A percentile compares a stretch with the other conserved stretches of the same genome.
Evolutionary conservation across 1,284 basidiomycete species (phyloP).

Genomic region (Malassezia pachydermatis): DNA sequence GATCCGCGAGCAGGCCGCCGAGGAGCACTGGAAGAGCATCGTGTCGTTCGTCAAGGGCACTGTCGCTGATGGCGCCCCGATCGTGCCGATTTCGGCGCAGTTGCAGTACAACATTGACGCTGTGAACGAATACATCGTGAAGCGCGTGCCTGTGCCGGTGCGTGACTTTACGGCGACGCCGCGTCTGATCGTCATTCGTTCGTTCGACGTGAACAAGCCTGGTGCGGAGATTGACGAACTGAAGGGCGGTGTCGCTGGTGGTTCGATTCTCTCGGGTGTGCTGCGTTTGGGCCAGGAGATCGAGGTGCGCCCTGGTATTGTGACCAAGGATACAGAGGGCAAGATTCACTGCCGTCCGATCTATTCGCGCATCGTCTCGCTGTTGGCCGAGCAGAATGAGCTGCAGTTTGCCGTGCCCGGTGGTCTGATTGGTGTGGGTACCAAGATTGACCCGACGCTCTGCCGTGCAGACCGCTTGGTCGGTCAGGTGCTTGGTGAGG

Average conservation of each 20-base stretch:
- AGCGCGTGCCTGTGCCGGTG: slow-evolving; percentile 82
- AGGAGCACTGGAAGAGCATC: slow-evolving; percentile 47
- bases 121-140: slow-evolving; percentile 98
- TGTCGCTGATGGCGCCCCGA: slow-evolving; percentile 89
- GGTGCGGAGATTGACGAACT: slow-evolving; percentile 92
- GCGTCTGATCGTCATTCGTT: slow-evolving; percentile 91
- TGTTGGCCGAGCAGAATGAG: slow-evolving; percentile 89
- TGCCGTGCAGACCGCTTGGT: slow-evolving; percentile 94
- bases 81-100: slow-evolving; percentile 96
- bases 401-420: slow-evolving; percentile 92
- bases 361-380: slow-evolving; percentile 76
- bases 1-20: slow-evolving; percentile 44
- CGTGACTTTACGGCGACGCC: slow-evolving; percentile 87
- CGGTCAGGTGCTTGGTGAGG: slow-evolving; percentile 86
- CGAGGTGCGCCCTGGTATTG: slow-evolving; percentile 92
- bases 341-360: slow-evolving; percentile 86
- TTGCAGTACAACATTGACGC: slow-evolving; percentile 98
- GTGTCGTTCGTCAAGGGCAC: slow-evolving; percentile 55
- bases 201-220: slow-evolving; percentile 99
- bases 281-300: slow-evolving; percentile 83
- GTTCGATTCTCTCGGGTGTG: slow-evolving; percentile 85
- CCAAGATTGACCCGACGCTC: slow-evolving; percentile 86
- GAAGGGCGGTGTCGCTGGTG: slow-evolving; percentile 95
- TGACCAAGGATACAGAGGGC: slow-evolving; percentile 85
- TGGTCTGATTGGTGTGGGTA: slow-evolving; percentile 94